Evolutionary conservation across 257 asterid genomes (phyloP).

Genomic region (Coffea canephora): DNA sequence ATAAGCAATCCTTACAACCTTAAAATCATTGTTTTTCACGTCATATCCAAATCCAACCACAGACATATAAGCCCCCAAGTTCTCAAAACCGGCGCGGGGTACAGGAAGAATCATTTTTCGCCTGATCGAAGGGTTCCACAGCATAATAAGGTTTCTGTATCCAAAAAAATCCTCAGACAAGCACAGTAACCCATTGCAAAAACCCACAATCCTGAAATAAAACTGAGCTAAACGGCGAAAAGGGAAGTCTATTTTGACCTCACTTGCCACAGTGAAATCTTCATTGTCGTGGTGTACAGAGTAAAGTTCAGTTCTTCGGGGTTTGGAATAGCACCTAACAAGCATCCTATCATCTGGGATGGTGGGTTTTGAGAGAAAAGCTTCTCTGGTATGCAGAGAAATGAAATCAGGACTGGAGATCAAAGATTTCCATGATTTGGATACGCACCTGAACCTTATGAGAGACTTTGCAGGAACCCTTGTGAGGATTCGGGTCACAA

Average conservation of each 20-base stretch:
- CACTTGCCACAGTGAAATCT: background rate
- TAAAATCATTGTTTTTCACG: conserved; percentile 14
- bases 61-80: background rate
- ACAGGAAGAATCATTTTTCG: conserved; percentile 23
- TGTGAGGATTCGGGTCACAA: conserved; percentile 10
- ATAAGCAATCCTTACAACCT: conserved; percentile 19
- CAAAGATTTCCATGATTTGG: conserved; percentile 18
- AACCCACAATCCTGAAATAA: conserved; percentile 35
- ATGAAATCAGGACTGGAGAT: conserved; percentile 12
- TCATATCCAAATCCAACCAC: conserved; percentile 20
- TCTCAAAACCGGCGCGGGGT: conserved; percentile 5
- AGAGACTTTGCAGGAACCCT: conserved; percentile 14
- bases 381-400: conserved; percentile 11
- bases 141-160: conserved; percentile 13
- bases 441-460: conserved; percentile 18
- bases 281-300: conserved; percentile 1
- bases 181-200: conserved; percentile 37
- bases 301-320: conserved; percentile 13
- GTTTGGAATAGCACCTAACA: conserved; percentile 11
- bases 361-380: conserved; percentile 12
- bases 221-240: conserved; percentile 12
- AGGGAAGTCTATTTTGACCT: conserved; percentile 3
- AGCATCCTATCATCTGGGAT: background rate
- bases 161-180: conserved; percentile 32
- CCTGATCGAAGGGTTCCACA: conserved; percentile 38